Conservation (phyloP, 257 asterid species). For the Cynanchum wilfordii region DNA sequence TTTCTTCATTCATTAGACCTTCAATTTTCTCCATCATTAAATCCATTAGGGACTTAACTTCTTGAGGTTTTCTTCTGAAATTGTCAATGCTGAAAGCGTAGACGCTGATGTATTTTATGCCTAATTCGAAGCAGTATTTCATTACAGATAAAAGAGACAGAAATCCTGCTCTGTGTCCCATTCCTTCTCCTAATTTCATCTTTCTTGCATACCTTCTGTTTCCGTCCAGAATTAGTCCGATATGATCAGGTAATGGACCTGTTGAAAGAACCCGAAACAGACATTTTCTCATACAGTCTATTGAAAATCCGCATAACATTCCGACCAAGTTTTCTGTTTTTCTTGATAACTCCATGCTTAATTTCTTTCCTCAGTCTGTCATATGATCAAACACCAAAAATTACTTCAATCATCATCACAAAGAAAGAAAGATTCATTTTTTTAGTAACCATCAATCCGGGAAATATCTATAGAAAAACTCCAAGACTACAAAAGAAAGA, state of each 20-base stretch:
- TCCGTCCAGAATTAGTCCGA: slow-evolving; percentile 73
- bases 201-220: slow-evolving; percentile 67
- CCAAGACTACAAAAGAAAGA: too few relatives aligned
- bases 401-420: too few relatives aligned
- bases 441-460: too few relatives aligned
- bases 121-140: slow-evolving; percentile 67
- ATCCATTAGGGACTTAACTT: slow-evolving; percentile 59
- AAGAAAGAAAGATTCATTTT: too few relatives aligned
- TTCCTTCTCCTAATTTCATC: slow-evolving; percentile 40
- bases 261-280: slow-evolving; percentile 44
- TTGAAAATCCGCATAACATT: slow-evolving; percentile 34
- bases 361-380: neutral
- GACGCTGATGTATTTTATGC: slow-evolving; percentile 48
- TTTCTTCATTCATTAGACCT: slow-evolving; percentile 57
- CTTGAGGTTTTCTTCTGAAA: slow-evolving; percentile 60
- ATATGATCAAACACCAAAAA: too few relatives aligned
- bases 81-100: slow-evolving; percentile 86
- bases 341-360: slow-evolving; percentile 23
- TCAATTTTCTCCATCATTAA: slow-evolving; percentile 75
- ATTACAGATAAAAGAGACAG: slow-evolving; percentile 52
- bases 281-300: slow-evolving; percentile 36
- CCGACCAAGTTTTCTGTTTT: slow-evolving; percentile 19
- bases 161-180: slow-evolving; percentile 70
- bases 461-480: too few relatives aligned
- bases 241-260: slow-evolving; percentile 65